Conservation (phyloP, 257 asterid species). For the Solanum okadae region DNA sequence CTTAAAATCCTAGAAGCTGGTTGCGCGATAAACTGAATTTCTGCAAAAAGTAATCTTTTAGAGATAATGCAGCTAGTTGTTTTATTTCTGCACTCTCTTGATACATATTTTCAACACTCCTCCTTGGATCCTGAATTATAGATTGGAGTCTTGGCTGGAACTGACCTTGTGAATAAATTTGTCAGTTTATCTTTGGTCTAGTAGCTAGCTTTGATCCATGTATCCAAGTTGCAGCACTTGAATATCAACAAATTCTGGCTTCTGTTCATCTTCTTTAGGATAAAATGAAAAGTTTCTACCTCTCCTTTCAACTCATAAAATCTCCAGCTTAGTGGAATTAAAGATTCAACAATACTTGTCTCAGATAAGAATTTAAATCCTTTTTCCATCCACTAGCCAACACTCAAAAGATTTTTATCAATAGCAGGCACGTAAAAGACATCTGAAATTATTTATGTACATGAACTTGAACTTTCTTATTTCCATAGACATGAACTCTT, state of each 20-base stretch:
- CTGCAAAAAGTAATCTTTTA: neutral
- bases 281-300: neutral
- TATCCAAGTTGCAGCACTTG: neutral
- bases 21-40: neutral
- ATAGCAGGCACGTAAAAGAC: neutral
- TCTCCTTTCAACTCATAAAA: neutral
- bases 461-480: neutral
- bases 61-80: neutral
- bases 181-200: neutral
- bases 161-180: neutral
- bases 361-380: neutral
- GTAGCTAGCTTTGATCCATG: neutral
- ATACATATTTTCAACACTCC: neutral
- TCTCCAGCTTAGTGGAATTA: neutral
- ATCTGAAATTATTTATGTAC: neutral
- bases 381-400: neutral
- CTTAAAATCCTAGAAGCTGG: neutral
- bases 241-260: neutral
- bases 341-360: neutral
- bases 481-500: neutral
- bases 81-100: neutral
- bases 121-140: neutral
- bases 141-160: neutral
- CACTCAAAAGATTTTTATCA: neutral
- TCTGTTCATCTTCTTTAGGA: neutral